Evolutionary conservation across 176 grass and related monocot genomes (phyloP), one percentile per base, ranked within the genome.

Genomic region (Juncus effusus): DNA sequence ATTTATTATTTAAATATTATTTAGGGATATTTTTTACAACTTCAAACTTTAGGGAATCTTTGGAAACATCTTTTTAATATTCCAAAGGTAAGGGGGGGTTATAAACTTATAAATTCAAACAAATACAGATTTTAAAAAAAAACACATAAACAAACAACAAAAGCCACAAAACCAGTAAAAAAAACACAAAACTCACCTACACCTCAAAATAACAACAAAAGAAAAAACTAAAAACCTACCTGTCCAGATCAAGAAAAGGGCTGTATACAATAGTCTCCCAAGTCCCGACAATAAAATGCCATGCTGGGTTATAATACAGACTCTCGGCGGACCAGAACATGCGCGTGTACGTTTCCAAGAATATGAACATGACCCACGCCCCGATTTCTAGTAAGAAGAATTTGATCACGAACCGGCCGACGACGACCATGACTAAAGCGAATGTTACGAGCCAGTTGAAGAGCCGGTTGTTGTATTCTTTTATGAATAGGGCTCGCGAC

Each of bases 201-300:
- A 2, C 10, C 38, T 2, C 19, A n/a, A 55, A 65, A 37, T 44
- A 0, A 70, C 19, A 28, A 28, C 19, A 28, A 28, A 28, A 4
- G 16, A 36, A 74, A 50, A 44, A 70, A 65, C 16, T 37, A 39
- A 59, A 16, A 64, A 3, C 66, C 51, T 67, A 78, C 94, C 94
- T 86, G 64, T 92, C 94, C 38, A 92, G 75, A 78, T 97, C 94
- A 76, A 97, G 94, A 73, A 97, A 10, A 60, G 94, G 78, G 60
- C 58, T 97, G 67, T 92, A 92, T 19, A 97, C 93, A 2, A 97
- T 78, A 15, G 85, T 82, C 59, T 97, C 94, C 94, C 94, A 97
- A 0, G 64, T 78, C 41, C 88, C 80, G 15, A 92, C 82, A 11
- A 97, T 78, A 10, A 89, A 15, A 55, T 97, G 85, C 88, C 94